phyloP scores from a whole-genome alignment of 331 rosid genomes.

The Acacia concinna region DNA sequence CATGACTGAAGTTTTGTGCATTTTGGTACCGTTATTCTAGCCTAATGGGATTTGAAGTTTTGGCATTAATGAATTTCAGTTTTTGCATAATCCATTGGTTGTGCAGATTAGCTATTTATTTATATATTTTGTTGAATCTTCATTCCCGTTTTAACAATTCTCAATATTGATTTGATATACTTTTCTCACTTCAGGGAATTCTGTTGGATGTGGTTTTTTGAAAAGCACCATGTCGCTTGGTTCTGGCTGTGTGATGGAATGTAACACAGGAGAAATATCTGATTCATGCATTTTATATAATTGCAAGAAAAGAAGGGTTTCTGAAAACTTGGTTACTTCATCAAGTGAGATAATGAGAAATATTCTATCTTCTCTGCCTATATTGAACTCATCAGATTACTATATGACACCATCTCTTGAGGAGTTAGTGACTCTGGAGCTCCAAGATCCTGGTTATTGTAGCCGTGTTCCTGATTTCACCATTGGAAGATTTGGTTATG shows the following conservation, averaged over 20 bases:
- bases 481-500: slow-evolving; percentile 78
- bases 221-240: slow-evolving; percentile 23
- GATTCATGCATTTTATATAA: slow-evolving; percentile 34
- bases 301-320: slow-evolving; percentile 56
- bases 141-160: slow-evolving; percentile 2
- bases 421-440: slow-evolving; percentile 55
- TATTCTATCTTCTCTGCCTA: slow-evolving; percentile 51
- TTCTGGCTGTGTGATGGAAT: slow-evolving; percentile 39
- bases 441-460: slow-evolving; percentile 66
- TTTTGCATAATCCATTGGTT: not conserved
- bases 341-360: slow-evolving; percentile 33
- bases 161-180: not conserved
- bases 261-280: slow-evolving; percentile 36
- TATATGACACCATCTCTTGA: slow-evolving; percentile 59
- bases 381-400: slow-evolving; percentile 51
- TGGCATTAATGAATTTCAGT: not conserved
- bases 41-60: not conserved
- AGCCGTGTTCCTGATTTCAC: slow-evolving; percentile 66
- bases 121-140: not conserved
- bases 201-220: slow-evolving; percentile 20
- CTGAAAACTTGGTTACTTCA: slow-evolving; percentile 15
- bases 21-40: not conserved
- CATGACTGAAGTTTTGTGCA: not conserved
- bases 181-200: slow-evolving; percentile 4
- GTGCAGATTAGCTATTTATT: not conserved